Percentiles rank a stretch among this genome's conserved stretches.
Conservation (phyloP, 2,329 filamentous ascomycete species). For the Penicillium sp. region DNA sequence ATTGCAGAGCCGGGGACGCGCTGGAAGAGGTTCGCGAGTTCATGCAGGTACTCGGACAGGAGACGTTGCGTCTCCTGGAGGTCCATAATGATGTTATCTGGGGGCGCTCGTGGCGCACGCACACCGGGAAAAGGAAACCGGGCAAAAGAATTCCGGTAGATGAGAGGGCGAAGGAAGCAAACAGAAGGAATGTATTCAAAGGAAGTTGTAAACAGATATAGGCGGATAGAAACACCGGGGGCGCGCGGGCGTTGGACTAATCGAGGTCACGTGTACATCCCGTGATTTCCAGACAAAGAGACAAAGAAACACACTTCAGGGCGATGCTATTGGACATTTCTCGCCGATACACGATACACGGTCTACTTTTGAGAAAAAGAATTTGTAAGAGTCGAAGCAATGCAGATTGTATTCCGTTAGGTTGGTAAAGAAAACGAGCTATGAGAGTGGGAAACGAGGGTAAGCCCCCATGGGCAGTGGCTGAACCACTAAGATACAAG, state of each 20-base stretch:
- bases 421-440: conserved; percentile 20
- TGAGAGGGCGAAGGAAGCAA: not conserved
- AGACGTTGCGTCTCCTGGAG: conserved; percentile 52
- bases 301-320: not conserved
- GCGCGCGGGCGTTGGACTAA: conserved; percentile 3
- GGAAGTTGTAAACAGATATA: not conserved
- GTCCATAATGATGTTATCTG: conserved; percentile 45
- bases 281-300: not conserved
- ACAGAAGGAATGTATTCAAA: not conserved
- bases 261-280: conserved; percentile 3
- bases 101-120: conserved; percentile 9
- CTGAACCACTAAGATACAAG: conserved; percentile 31
- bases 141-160: not conserved
- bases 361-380: not conserved
- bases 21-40: conserved; percentile 66
- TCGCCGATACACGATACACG: not conserved
- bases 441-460: conserved; percentile 25
- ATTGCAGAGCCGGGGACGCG: conserved; percentile 91
- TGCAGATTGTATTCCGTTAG: conserved; percentile 26
- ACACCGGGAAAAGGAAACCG: not conserved
- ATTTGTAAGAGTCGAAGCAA: conserved; percentile 15
- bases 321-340: not conserved
- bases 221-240: not conserved
- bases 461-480: conserved; percentile 24
- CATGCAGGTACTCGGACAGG: conserved; percentile 51